Evolutionary conservation across 2,329 filamentous ascomycete species (phyloP).

Genomic region (Aspergillus sergii): DNA sequence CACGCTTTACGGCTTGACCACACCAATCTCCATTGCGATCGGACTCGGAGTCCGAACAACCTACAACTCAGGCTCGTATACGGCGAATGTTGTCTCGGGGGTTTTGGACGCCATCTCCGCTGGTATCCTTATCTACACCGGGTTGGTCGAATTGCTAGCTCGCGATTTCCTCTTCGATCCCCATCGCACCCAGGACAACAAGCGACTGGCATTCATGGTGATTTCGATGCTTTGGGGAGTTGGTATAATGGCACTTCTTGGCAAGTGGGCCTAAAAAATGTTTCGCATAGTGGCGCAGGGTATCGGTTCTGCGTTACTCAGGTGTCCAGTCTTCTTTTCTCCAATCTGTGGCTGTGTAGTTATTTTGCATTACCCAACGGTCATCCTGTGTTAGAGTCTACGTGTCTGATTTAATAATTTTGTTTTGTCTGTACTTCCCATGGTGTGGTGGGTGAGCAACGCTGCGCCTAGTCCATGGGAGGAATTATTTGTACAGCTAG

Average conservation of each 20-base stretch:
- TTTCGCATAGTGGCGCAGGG: not conserved
- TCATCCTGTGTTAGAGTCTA: not conserved
- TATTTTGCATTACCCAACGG: not conserved
- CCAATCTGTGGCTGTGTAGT: not conserved
- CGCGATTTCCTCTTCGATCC: slow-evolving; percentile 55
- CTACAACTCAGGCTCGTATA: slow-evolving; percentile 45
- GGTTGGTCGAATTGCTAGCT: slow-evolving; percentile 53
- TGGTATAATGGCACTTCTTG: slow-evolving; percentile 52
- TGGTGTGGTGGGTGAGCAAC: not conserved
- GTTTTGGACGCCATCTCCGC: slow-evolving; percentile 52
- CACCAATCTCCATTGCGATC: slow-evolving; percentile 52
- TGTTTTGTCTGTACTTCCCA: not conserved
- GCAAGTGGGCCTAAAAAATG: slow-evolving; percentile 51
- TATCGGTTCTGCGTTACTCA: not conserved
- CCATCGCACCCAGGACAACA: slow-evolving; percentile 44
- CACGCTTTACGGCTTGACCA: slow-evolving; percentile 54
- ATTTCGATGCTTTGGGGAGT: slow-evolving; percentile 44
- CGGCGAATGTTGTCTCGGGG: slow-evolving; percentile 49
- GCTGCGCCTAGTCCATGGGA: not conserved
- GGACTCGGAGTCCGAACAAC: slow-evolving; percentile 52
- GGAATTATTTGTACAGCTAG: not conserved
- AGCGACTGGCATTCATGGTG: slow-evolving; percentile 47
- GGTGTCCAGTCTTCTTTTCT: not conserved
- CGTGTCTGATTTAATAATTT: not conserved
- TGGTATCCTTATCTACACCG: slow-evolving; percentile 55